A percentile compares a stretch with the other conserved stretches of the same genome.
Conservation (phyloP, 2,329 filamentous ascomycete genomes). For the Aureobasidium musti region DNA sequence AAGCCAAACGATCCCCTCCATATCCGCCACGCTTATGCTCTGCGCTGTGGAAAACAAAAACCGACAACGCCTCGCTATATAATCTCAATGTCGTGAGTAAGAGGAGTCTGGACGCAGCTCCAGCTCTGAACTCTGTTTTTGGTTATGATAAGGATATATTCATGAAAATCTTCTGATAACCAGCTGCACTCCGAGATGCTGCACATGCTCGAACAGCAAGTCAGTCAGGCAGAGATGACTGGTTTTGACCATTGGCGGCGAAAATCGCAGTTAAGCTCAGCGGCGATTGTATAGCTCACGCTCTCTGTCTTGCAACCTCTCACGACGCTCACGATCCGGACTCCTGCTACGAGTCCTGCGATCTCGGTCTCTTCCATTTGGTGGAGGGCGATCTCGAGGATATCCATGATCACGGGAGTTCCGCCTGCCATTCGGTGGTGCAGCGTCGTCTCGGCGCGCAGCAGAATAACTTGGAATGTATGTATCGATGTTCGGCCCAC, state of each 20-base stretch:
- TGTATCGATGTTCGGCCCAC: constrained; percentile 43
- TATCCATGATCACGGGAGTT: constrained; percentile 31
- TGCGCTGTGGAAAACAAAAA: constrained; percentile 19
- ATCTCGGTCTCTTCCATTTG: constrained; percentile 34
- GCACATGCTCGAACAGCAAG: neutral
- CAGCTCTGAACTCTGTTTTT: constrained; percentile 1
- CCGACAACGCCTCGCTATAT: constrained; percentile 27
- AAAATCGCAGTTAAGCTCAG: constrained; percentile 22
- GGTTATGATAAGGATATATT: constrained; percentile 1
- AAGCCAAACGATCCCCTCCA: neutral
- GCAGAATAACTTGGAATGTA: constrained; percentile 50
- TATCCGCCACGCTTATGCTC: neutral
- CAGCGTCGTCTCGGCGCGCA: constrained; percentile 32
- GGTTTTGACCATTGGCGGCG: neutral
- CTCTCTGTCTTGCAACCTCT: constrained; percentile 42
- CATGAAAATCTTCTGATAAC: neutral
- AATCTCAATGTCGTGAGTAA: constrained; percentile 10
- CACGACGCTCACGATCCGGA: constrained; percentile 36
- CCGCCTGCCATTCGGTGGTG: constrained; percentile 27
- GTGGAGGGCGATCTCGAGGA: constrained; percentile 31
- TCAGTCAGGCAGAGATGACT: neutral
- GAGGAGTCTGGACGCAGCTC: neutral
- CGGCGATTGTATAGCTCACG: constrained; percentile 41
- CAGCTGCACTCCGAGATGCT: neutral
- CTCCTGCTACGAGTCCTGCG: constrained; percentile 38